These are phyloP conservation scores for Scheffersomyces stipitis DNA, from an alignment of 805 yeast species.

Conservation along the genomic window DNA sequence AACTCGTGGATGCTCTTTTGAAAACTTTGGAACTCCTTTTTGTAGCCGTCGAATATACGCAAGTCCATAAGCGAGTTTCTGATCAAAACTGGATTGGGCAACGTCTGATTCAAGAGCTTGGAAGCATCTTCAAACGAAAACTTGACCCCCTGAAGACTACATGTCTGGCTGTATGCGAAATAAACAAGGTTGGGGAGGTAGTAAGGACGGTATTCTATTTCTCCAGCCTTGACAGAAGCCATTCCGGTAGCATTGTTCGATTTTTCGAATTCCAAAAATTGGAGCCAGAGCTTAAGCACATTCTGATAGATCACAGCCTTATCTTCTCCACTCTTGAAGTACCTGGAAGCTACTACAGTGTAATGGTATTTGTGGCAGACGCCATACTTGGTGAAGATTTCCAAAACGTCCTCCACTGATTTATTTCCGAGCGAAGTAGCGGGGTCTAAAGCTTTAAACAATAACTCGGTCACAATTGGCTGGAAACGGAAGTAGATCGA, in stretches of 20 bases:
- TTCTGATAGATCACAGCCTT: conserved; percentile 16
- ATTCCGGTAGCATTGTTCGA: not conserved
- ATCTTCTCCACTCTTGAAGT: conserved; percentile 13
- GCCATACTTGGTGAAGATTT: conserved; percentile 24
- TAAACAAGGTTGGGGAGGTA: conserved; percentile 26
- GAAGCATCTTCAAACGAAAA: conserved; percentile 23
- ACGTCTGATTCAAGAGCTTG: conserved; percentile 26
- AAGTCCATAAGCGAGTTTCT: conserved; percentile 15
- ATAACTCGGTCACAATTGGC: conserved; percentile 21
- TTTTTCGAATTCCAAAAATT: conserved; percentile 24
- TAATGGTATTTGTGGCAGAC: conserved; percentile 38
- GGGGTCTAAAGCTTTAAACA: conserved; percentile 17
- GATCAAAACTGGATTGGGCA: conserved; percentile 20
- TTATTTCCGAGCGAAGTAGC: conserved; percentile 2
- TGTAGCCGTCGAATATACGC: conserved; percentile 9
- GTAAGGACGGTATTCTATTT: conserved; percentile 13
- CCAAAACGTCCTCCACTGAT: conserved; percentile 21
- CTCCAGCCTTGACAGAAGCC: conserved; percentile 6
- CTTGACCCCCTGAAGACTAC: conserved; percentile 20
- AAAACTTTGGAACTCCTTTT: conserved; percentile 5
- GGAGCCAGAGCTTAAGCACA: conserved; percentile 35
- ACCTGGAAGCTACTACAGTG: conserved; percentile 17
- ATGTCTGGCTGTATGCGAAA: conserved; percentile 34
- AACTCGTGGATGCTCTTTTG: conserved; percentile 6
- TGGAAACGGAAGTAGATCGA: conserved; percentile 26